Evolutionary conservation across 768 basidiomycete genomes (phyloP).

Genomic region (Xerocomellus dryophilus): DNA sequence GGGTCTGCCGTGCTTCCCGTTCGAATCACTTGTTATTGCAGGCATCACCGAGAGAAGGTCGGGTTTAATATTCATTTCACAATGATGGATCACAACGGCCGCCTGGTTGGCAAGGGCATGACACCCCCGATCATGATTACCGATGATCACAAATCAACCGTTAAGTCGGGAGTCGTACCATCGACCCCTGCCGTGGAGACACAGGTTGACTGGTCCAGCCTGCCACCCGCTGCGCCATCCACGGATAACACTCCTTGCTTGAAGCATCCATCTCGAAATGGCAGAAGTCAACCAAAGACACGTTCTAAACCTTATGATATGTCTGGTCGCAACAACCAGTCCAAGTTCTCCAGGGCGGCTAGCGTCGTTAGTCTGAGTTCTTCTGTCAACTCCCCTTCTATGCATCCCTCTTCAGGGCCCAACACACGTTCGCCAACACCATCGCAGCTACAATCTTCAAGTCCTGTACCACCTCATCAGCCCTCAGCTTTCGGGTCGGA

Average conservation of each 20-base stretch:
- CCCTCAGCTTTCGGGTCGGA: slow-evolving; percentile 4
- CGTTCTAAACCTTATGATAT: slow-evolving; percentile 72
- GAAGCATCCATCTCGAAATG: slow-evolving; percentile 44
- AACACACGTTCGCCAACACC: slow-evolving; percentile 33
- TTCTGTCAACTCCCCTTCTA: slow-evolving; percentile 43
- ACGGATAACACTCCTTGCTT: slow-evolving; percentile 40
- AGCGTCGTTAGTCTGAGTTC: slow-evolving; percentile 53
- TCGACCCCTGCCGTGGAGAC: slow-evolving; percentile 36
- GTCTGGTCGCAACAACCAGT: slow-evolving; percentile 27
- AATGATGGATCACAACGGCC: slow-evolving; percentile 75
- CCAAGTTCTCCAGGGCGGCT: slow-evolving; percentile 54
- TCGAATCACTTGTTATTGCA: slow-evolving; percentile 96
- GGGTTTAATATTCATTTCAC: slow-evolving; percentile 91
- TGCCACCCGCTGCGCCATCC: slow-evolving; percentile 20
- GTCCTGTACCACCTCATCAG: slow-evolving; percentile 12
- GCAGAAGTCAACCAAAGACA: slow-evolving; percentile 50
- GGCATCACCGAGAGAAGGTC: slow-evolving; percentile 95
- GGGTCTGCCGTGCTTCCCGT: slow-evolving; percentile 90
- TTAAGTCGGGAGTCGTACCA: slow-evolving; percentile 28
- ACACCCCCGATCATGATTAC: slow-evolving; percentile 97
- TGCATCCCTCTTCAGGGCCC: slow-evolving; percentile 34
- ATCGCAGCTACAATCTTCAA: slow-evolving; percentile 17
- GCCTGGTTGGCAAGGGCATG: slow-evolving; percentile 74
- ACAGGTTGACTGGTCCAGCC: slow-evolving; percentile 52
- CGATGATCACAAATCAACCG: slow-evolving; percentile 92